A percentile compares a stretch with the other conserved stretches of the same genome.
Evolutionary conservation across 805 yeast species (phyloP).

Genomic region (Candida sphagnicola): DNA sequence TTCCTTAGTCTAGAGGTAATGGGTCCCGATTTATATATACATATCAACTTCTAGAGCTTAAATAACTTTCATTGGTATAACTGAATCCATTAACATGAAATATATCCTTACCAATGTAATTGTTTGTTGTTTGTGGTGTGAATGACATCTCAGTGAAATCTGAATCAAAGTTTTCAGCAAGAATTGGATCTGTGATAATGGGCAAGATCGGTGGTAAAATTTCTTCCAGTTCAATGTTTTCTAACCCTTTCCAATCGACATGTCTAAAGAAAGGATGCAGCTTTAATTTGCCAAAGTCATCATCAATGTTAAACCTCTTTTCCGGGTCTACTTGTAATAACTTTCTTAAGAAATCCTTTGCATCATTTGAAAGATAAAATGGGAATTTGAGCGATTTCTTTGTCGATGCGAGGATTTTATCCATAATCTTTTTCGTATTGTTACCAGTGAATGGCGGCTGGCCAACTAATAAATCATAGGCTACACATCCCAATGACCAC

Average conservation of each 20-base stretch:
- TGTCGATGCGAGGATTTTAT: slow-evolving; percentile 25
- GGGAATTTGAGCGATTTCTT: slow-evolving; percentile 36
- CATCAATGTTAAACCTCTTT: slow-evolving; percentile 35
- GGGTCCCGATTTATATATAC: too few species aligned
- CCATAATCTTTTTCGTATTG: slow-evolving; percentile 35
- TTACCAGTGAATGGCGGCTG: slow-evolving; percentile 44
- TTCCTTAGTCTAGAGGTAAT: too few species aligned
- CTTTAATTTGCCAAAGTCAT: slow-evolving; percentile 28
- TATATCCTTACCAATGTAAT: slow-evolving; percentile 20
- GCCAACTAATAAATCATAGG: slow-evolving; percentile 41
- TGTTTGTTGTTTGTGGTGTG: slow-evolving; percentile 26
- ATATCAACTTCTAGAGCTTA: too few species aligned
- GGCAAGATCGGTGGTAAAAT: slow-evolving; percentile 40
- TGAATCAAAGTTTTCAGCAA: slow-evolving; percentile 42
- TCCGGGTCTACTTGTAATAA: slow-evolving; percentile 33
- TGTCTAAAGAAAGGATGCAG: slow-evolving; percentile 37
- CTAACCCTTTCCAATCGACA: slow-evolving; percentile 34
- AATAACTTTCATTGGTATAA: slow-evolving; percentile 35
- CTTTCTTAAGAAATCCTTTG: slow-evolving; percentile 37
- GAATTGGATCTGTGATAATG: slow-evolving; percentile 38
- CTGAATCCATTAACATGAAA: slow-evolving; percentile 40
- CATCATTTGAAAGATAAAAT: slow-evolving; percentile 37
- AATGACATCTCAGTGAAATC: slow-evolving; percentile 40
- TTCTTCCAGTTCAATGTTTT: slow-evolving; percentile 13
- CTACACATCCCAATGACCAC: slow-evolving; percentile 46